Conservation (phyloP, 257 asterid species). For the Rauvolfia tetraphylla region DNA sequence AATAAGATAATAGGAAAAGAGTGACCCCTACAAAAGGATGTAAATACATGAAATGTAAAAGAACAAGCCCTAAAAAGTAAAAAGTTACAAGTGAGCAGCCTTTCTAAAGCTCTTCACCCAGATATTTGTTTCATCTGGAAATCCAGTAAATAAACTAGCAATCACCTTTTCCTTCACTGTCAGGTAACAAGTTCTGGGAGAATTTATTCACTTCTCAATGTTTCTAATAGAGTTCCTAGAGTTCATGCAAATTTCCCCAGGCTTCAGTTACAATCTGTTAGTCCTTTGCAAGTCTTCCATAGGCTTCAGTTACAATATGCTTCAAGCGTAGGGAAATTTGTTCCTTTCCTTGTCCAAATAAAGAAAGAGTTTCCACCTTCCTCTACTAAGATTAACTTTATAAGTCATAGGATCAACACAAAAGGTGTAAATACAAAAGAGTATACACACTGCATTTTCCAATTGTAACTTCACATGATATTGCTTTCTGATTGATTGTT, state of each 20-base stretch:
- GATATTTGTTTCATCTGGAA: too few species aligned
- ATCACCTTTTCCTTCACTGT: too few species aligned
- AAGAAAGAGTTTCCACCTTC: not conserved
- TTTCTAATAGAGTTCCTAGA: too few species aligned
- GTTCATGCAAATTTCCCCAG: too few species aligned
- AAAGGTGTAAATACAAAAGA: not conserved
- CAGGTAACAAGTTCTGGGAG: too few species aligned
- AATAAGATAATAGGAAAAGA: too few species aligned
- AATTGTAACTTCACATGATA: not conserved
- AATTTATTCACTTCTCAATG: not conserved
- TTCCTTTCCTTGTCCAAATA: not conserved
- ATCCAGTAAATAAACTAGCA: too few species aligned
- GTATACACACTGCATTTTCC: not conserved
- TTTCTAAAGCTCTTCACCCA: too few species aligned
- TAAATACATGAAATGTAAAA: too few species aligned
- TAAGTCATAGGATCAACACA: not conserved
- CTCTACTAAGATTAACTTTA: not conserved
- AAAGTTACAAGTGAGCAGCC: too few species aligned
- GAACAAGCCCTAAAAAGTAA: too few species aligned
- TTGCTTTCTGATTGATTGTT: slow-evolving; percentile 6
- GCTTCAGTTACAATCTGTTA: not conserved
- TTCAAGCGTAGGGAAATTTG: not conserved
- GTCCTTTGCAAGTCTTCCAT: not conserved
- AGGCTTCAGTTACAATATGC: not conserved
- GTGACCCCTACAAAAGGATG: too few species aligned